Conservation (phyloP, 495 filamentous ascomycete species). For the Parmelia sp. region DNA sequence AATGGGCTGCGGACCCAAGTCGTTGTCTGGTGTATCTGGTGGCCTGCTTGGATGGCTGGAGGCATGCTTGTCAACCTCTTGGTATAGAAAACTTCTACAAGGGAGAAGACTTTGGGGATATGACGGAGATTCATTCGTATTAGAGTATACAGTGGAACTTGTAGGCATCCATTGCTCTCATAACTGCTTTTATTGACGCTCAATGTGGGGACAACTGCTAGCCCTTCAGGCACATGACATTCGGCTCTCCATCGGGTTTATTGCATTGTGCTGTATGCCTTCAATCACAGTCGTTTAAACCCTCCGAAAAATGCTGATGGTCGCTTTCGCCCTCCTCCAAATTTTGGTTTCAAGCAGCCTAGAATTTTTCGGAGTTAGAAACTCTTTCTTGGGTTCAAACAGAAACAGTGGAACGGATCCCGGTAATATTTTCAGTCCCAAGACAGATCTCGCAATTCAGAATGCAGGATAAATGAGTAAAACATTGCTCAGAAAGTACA, state of each 20-base stretch:
- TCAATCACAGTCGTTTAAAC: not conserved
- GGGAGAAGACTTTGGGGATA: not conserved
- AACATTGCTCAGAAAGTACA: constrained; percentile 8
- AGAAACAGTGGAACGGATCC: not conserved
- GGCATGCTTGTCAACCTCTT: constrained; percentile 40
- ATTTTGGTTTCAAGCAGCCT: not conserved
- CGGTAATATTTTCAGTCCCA: not conserved
- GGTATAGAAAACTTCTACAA: not conserved
- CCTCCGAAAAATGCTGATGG: not conserved
- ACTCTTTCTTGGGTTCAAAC: not conserved
- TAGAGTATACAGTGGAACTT: not conserved
- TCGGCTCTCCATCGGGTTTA: not conserved
- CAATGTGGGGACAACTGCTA: not conserved
- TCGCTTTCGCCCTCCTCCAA: not conserved
- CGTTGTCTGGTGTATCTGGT: constrained; percentile 96
- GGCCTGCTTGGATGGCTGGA: constrained; percentile 85
- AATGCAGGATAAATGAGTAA: constrained; percentile 15
- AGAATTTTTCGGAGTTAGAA: not conserved
- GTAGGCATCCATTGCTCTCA: not conserved
- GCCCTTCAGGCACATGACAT: not conserved
- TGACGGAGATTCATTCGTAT: not conserved
- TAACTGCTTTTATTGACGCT: not conserved
- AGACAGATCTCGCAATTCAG: not conserved
- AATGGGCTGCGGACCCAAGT: constrained; percentile 86
- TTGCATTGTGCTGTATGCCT: not conserved